Conservation (phyloP, 1,284 basidiomycete genomes). For the Phylloporus sp. region DNA sequence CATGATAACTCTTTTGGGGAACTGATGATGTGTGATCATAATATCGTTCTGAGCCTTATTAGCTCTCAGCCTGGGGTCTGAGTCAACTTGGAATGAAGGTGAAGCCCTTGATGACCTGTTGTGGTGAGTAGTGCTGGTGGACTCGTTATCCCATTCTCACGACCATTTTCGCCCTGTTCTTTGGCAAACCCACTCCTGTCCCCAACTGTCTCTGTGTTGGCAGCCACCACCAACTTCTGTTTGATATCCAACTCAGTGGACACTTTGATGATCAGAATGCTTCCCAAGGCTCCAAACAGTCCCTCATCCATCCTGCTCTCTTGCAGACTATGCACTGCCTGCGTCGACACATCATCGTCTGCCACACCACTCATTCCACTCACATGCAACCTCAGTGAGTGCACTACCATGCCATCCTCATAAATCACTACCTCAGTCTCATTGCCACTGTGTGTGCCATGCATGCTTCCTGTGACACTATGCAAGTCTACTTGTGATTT, state of each 20-base stretch:
- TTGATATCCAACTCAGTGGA: constrained; percentile 52
- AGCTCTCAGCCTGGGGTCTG: too few relatives aligned
- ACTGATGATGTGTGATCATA: too few relatives aligned
- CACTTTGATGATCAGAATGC: constrained; percentile 88
- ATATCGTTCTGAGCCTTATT: too few relatives aligned
- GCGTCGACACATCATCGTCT: constrained; percentile 79
- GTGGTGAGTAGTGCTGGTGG: constrained; percentile 63
- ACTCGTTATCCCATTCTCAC: constrained; percentile 23
- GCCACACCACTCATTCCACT: constrained; percentile 32
- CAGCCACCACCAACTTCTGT: constrained; percentile 39
- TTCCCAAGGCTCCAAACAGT: constrained; percentile 30
- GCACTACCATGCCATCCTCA: constrained; percentile 56
- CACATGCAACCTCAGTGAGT: constrained; percentile 30
- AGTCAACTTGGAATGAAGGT: too few relatives aligned
- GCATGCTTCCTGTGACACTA: constrained; percentile 22
- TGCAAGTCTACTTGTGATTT: constrained; percentile 69
- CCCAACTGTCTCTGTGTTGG: constrained; percentile 36
- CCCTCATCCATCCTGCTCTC: constrained; percentile 27
- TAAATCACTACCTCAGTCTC: constrained; percentile 48
- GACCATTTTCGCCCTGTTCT: neutral
- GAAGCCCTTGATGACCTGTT: too few relatives aligned
- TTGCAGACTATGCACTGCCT: constrained; percentile 50
- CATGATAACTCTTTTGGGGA: too few relatives aligned
- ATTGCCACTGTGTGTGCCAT: neutral
- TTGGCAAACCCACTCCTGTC: neutral